These are phyloP conservation scores for Drechslerella dactyloides DNA, from an alignment of 2,329 filamentous ascomycete genomes.

Conservation along the genomic window DNA sequence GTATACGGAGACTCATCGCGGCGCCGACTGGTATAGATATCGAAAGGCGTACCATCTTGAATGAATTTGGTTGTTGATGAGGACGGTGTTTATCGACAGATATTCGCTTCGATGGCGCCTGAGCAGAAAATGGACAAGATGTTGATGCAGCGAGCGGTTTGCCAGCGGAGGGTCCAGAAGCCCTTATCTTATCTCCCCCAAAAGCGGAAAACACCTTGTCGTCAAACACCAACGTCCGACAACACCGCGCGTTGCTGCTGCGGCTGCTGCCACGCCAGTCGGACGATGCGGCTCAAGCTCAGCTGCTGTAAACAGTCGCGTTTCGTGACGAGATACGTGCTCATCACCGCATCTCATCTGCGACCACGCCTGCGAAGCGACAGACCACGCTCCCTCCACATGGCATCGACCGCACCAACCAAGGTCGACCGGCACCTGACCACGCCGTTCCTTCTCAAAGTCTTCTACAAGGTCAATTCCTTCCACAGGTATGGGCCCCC, in stretches of 20 bases:
- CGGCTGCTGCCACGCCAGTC: too few species aligned
- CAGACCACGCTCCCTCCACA: constrained; percentile 18
- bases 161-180: constrained; percentile 25
- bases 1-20: not conserved
- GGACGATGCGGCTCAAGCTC: constrained; percentile 28
- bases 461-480: constrained; percentile 77
- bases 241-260: constrained; percentile 29
- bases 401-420: constrained; percentile 52
- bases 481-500: constrained; percentile 69
- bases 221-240: constrained; percentile 17
- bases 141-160: constrained; percentile 14
- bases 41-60: constrained; percentile 49
- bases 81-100: constrained; percentile 48
- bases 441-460: constrained; percentile 81
- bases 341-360: not conserved
- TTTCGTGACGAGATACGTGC: constrained; percentile 5
- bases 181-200: constrained; percentile 46
- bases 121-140: constrained; percentile 29
- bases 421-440: constrained; percentile 72
- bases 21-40: not conserved
- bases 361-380: constrained; percentile 3
- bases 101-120: constrained; percentile 5
- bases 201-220: not conserved
- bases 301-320: constrained; percentile 11
- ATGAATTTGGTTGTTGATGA: constrained; percentile 50